Conservation (phyloP, 2,329 filamentous ascomycete genomes). For the Venturia oleaginea region DNA sequence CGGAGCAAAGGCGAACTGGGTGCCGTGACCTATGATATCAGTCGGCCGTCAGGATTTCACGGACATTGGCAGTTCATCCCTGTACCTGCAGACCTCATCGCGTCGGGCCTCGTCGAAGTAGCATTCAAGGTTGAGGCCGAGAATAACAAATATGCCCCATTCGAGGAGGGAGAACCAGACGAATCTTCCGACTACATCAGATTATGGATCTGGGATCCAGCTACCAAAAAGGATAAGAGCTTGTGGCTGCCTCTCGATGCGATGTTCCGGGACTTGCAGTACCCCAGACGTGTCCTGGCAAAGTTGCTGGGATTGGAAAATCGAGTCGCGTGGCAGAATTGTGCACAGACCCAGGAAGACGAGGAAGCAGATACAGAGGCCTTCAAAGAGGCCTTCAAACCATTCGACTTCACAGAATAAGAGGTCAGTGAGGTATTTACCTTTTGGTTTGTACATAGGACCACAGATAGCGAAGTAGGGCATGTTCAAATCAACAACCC, state of each 20-base stretch:
- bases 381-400: constrained; percentile 74
- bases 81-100: constrained; percentile 57
- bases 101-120: constrained; percentile 69
- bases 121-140: constrained; percentile 85
- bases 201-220: constrained; percentile 63
- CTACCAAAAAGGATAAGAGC: constrained; percentile 45
- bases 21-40: constrained; percentile 87
- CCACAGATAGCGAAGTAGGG: neutral
- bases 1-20: constrained; percentile 53
- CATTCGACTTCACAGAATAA: constrained; percentile 70
- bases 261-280: constrained; percentile 72
- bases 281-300: constrained; percentile 76
- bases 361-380: constrained; percentile 68
- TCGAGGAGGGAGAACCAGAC: constrained; percentile 30
- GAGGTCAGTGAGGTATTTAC: neutral
- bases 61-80: constrained; percentile 91
- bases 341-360: constrained; percentile 65
- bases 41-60: constrained; percentile 70
- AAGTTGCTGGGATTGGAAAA: constrained; percentile 75
- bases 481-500: too few species aligned
- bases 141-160: constrained; percentile 53
- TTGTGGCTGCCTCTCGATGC: constrained; percentile 66
- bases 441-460: neutral
- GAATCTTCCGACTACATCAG: constrained; percentile 58
- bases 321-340: constrained; percentile 78